Conservation (phyloP, 305 asterid genomes). For the Ilex paraguariensis region DNA sequence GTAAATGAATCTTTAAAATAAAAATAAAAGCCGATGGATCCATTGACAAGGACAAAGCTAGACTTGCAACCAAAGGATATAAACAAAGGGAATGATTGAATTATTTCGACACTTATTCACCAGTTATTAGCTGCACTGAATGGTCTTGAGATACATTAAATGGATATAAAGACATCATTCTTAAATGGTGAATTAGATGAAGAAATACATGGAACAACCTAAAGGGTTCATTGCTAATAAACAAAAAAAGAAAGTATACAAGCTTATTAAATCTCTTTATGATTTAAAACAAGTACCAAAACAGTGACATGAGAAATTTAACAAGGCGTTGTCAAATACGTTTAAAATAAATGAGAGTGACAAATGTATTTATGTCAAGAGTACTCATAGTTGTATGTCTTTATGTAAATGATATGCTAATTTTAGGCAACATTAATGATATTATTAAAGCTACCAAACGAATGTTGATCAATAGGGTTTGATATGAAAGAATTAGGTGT, state of each 20-base stretch:
- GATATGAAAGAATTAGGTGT: no score
- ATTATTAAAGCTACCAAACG: no score
- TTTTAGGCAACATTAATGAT: no score
- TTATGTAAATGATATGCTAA: not conserved
- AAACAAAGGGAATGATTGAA: not conserved
- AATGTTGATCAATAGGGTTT: no score
- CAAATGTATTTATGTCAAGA: no score
- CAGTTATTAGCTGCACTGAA: not conserved
- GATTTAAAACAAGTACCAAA: no score
- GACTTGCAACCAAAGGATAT: not conserved
- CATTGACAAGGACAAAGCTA: not conserved
- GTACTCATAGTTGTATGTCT: not conserved
- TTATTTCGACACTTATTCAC: no score
- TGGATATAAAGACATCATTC: not conserved
- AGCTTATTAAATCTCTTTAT: no score
- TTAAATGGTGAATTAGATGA: no score
- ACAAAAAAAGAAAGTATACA: no score
- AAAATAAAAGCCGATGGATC: not conserved
- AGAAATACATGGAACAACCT: no score
- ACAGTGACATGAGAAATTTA: not conserved
- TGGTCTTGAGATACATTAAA: not conserved
- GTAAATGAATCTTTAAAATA: not conserved
- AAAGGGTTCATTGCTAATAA: no score
- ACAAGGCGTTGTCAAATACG: not conserved
- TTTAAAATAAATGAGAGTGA: not conserved